Evolutionary conservation across 352 stramenopile species (phyloP), one percentile per base, ranked within the genome.

Genomic region (Phytopythium kandeliae): DNA sequence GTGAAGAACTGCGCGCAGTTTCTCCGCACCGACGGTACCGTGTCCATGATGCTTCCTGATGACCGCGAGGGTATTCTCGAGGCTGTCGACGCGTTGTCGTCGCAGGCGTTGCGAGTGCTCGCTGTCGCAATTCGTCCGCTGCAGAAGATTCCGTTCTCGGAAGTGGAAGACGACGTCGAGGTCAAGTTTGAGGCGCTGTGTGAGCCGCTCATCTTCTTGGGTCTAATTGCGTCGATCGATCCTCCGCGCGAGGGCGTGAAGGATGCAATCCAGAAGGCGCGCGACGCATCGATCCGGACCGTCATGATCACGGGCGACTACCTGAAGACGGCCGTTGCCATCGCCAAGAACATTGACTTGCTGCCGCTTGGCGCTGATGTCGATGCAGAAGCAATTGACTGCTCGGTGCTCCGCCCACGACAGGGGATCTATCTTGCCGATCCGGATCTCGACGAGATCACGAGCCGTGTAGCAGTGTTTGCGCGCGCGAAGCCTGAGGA

Each of bases 231-330:
- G 22, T 95, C 97, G 33, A 95, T 97, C 44, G 79, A 89, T 58
- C 75, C 76, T 46, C 70, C 75, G 22, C 65, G 78, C 25, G 50
- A 66, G 17, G 79, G 79, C 25, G 79, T 90, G 2, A 72, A 72
- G 40, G 63, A 81, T 34, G 65, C 79, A 1, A 84, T 90, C 37
- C 63, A 78, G 10, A 80, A 54, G 22, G 73, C 76, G 36, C 69
- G 69, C 24, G 62, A 72, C 34, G 69, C 74, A 6, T 81, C 62
- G 15, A 80, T 91, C 22, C 74, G 74, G 2, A 89, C 77, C 0
- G 71, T 94, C 4, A 98, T 98, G 88, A 85, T 98, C 41, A 98
- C 94, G 2, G 94, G 94, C 28, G 96, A 99, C 73, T 92, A 95
- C 22, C 75, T 97, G 38, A 94, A 98, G 63, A 99, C 96, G 19